phyloP scores from a whole-genome alignment of 75 land plant genomes.

The Larix kaempferi region DNA sequence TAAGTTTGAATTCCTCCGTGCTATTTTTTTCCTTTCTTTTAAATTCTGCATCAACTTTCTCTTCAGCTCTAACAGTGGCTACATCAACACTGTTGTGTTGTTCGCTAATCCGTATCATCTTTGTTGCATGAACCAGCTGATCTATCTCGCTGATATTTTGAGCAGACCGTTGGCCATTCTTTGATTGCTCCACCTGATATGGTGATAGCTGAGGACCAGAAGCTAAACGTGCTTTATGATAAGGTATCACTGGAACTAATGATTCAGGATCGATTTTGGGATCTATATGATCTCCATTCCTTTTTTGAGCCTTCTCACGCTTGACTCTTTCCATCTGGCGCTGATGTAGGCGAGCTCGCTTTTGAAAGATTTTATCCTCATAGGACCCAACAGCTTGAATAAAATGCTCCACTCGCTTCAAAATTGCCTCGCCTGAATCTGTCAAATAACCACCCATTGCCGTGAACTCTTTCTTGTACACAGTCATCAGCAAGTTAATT shows the following conservation, averaged over 20 bases:
- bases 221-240: slow-evolving; percentile 76
- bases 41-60: neutral
- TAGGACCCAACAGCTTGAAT: slow-evolving; percentile 68
- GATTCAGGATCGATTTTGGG: slow-evolving; percentile 44
- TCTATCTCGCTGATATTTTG: neutral
- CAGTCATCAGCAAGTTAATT: slow-evolving; percentile 84
- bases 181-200: slow-evolving; percentile 20
- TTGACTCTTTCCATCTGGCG: slow-evolving; percentile 80
- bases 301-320: slow-evolving; percentile 55
- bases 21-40: slow-evolving; percentile 19
- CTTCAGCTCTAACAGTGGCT: slow-evolving; percentile 6
- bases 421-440: slow-evolving; percentile 65
- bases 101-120: neutral
- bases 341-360: slow-evolving; percentile 18
- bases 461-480: slow-evolving; percentile 87
- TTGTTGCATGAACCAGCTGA: neutral
- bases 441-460: slow-evolving; percentile 91
- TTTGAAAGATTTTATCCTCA: too few relatives aligned
- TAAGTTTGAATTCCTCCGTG: slow-evolving; percentile 66
- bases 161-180: neutral
- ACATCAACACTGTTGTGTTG: neutral
- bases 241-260: slow-evolving; percentile 63
- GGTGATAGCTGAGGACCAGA: slow-evolving; percentile 71
- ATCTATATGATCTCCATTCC: slow-evolving; percentile 72
- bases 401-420: slow-evolving; percentile 81